Evolutionary conservation across 306 rosid genomes (phyloP), one percentile per base, ranked within the genome.

Genomic region (Urtica urens): DNA sequence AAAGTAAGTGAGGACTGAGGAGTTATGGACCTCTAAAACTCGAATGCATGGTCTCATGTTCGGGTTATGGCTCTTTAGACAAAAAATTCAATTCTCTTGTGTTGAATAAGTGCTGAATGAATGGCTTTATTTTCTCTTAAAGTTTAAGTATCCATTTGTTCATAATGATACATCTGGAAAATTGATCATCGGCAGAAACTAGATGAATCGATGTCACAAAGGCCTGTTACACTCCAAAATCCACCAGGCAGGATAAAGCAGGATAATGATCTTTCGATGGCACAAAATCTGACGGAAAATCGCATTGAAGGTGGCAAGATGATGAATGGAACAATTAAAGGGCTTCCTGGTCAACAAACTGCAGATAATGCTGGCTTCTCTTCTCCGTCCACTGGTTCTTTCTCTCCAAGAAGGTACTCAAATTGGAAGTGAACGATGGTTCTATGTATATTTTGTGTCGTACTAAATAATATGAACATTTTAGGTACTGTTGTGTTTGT

Each of bases 321-420:
- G 66, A 55, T 63, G 37, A 79, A 80, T 51, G 82, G 85, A 48
- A 53, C 70, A 53, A n/a, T n/a, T n/a, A n/a, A n/a, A n/a, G n/a
- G n/a, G n/a, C 68, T 76, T 23, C 68, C 56, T 47, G 66, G 63
- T 35, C 83, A 52, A 53, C 58, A 59, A 17, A 68, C 74, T 19
- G 29, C 64, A 14, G 79, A 78, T 39, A 78, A 62, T 61, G 44
- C 55, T 46, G 79, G 78, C 41, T 63, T 57, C 55, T 72, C 85
- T 52, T 74, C 83, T 17, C 77, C 92, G 45, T 79, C 83, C 42
- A 70, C 80, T 25, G 69, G 73, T 42, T 71, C 93, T 15, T 50
- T 64, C 51, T 80, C 78, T 49, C 86, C 83, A 6, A 69, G 74
- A 71, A 71, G 86, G 87, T 78, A 64, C 49, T 51, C 43, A 54